phyloP scores from a whole-genome alignment of 2,329 filamentous ascomycete species.

The Alternaria longipes region DNA sequence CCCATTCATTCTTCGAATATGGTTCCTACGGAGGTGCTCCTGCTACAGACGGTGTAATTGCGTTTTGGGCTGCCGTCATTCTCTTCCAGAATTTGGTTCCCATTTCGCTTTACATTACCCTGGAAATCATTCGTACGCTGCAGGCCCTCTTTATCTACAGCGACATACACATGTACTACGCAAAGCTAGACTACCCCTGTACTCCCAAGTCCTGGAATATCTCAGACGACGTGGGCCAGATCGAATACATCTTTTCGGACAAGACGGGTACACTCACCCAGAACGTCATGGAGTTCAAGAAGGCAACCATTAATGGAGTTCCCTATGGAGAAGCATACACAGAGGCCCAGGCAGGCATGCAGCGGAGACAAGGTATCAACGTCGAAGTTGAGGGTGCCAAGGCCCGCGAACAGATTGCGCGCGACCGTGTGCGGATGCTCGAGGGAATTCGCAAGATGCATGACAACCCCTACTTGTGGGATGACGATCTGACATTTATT shows the following conservation, averaged over 20 bases:
- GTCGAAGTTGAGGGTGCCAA: constrained; percentile 80
- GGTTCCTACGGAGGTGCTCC: constrained; percentile 79
- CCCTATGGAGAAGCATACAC: constrained; percentile 98
- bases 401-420: constrained; percentile 79
- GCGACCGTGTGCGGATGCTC: constrained; percentile 77
- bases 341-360: constrained; percentile 95
- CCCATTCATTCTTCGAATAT: constrained; percentile 83
- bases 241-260: constrained; percentile 98
- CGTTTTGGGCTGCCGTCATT: constrained; percentile 94
- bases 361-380: constrained; percentile 87
- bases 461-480: constrained; percentile 89
- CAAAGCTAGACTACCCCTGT: constrained; percentile 90
- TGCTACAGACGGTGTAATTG: constrained; percentile 87
- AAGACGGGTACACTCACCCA: constrained; percentile 91
- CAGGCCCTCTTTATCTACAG: constrained; percentile 98
- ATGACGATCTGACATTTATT: constrained; percentile 90
- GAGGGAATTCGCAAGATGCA: constrained; percentile 77
- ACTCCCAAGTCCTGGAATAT: constrained; percentile 99
- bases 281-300: constrained; percentile 99
- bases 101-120: constrained; percentile 95
- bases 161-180: constrained; percentile 97
- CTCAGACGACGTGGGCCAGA: constrained; percentile 95
- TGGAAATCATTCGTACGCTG: constrained; percentile 92
- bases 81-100: constrained; percentile 98
- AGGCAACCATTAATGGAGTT: constrained; percentile 94